These are phyloP conservation scores for Solanum appendiculatum DNA, from an alignment of 257 asterid species.

Conservation along the genomic window DNA sequence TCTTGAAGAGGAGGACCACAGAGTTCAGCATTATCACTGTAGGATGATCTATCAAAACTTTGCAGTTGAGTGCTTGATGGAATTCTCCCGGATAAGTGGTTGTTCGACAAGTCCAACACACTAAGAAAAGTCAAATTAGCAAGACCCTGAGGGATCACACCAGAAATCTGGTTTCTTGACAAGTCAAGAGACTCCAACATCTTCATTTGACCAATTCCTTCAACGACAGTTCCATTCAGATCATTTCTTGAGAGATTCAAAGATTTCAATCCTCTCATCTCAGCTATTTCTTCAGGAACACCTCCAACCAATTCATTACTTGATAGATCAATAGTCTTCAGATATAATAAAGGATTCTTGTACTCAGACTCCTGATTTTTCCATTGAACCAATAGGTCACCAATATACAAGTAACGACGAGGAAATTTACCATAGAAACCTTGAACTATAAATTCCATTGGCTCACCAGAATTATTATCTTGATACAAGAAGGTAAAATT, in stretches of 20 bases:
- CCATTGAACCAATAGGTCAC: conserved; percentile 15
- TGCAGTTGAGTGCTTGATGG: conserved; percentile 24
- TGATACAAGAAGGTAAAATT: conserved; percentile 6
- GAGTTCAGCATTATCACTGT: conserved; percentile 11
- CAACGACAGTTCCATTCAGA: not conserved
- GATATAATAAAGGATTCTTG: not conserved
- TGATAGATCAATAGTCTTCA: not conserved
- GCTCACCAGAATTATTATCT: not conserved
- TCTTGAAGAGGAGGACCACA: conserved; percentile 15
- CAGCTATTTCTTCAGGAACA: conserved; percentile 7
- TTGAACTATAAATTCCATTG: not conserved
- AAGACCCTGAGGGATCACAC: conserved; percentile 17
- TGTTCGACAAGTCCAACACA: conserved; percentile 20
- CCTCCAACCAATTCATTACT: not conserved
- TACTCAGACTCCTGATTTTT: conserved; percentile 3
- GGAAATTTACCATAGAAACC: not conserved
- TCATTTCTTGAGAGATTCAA: conserved; percentile 15
- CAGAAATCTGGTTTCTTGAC: conserved; percentile 20
- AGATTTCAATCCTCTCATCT: conserved; percentile 14
- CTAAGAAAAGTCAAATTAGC: not conserved
- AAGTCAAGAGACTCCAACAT: not conserved
- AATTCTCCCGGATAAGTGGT: conserved; percentile 18
- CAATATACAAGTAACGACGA: not conserved
- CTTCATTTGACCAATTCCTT: conserved; percentile 13
- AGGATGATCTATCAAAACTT: conserved; percentile 15